Evolutionary conservation across 768 basidiomycete species (phyloP), one percentile per base, ranked within the genome.

Genomic region (Amanita subjunquillea): DNA sequence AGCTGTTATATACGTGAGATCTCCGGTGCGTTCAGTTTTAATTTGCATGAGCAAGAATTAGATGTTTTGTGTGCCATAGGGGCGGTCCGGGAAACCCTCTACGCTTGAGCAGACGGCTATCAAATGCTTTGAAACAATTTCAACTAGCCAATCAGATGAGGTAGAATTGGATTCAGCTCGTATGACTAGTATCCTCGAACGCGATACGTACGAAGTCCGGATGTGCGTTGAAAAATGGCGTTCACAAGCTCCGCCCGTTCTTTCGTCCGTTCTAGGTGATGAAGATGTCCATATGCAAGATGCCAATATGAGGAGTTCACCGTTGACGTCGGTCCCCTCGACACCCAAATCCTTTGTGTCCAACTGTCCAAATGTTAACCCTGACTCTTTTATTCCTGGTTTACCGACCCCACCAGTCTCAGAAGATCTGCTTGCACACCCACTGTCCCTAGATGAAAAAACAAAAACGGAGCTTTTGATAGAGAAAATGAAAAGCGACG

Each of bases 131-230:
- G 67, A 72, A 29, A 60, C 78, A 17, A 69, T 85, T 6, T 80
- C 78, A 20, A 84, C 80, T 44, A 85, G 83, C 57, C 79, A 83
- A 62, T 83, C 82, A 45, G 80, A 83, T 56, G 85, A 85, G 60
- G 67, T 73, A 43, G 83, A 85, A 56, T 66, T 83, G 45, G 63
- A 62, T 41, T 50, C 70, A 6, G 67, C 68, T 6, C 36, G 30
- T n/a, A 58, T 57, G 38, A 36, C 62, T 17, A 17, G 15, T 9
- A 17, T 15, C 15, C 15, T 17, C 23, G 50, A 54, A 4, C 61
- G 60, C 25, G 61, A 71, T 55, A 56, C 59, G 1, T 50, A 53
- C 10, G 60, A 61, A 1, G 63, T 69, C 9, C 67, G 67, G 51
- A 65, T 71, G 34, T 68, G 57, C 50, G 69, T 80, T 10, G 66